Evolutionary conservation across 2,329 filamentous ascomycete species (phyloP).

Genomic region (Sclerotinia glacialis): DNA sequence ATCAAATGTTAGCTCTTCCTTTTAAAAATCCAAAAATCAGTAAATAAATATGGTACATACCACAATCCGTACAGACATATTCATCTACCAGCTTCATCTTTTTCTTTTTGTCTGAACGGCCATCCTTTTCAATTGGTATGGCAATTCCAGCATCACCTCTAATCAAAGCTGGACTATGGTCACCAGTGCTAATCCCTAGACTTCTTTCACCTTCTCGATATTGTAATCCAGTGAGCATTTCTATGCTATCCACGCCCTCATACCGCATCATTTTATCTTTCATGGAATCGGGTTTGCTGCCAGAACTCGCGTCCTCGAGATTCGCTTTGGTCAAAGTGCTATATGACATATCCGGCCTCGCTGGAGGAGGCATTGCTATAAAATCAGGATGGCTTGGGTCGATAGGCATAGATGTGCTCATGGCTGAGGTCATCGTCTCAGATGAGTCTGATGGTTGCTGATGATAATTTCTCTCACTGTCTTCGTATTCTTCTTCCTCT

Average conservation of each 20-base stretch:
- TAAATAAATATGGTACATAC: conserved; percentile 45
- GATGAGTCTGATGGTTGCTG: conserved; percentile 47
- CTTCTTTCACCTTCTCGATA: conserved; percentile 89
- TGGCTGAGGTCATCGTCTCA: conserved; percentile 40
- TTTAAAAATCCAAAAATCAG: not conserved
- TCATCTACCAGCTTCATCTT: conserved; percentile 82
- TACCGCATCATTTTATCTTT: conserved; percentile 82
- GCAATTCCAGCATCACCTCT: conserved; percentile 84
- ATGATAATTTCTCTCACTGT: conserved; percentile 56
- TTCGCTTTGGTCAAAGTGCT: conserved; percentile 74
- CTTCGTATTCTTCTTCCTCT: conserved; percentile 75
- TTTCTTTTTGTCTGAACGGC: conserved; percentile 73
- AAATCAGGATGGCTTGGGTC: conserved; percentile 43
- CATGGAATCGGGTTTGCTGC: conserved; percentile 69
- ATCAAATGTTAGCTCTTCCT: conserved; percentile 17
- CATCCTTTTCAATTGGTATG: conserved; percentile 76
- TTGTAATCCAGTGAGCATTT: conserved; percentile 84
- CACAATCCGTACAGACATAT: conserved; percentile 94
- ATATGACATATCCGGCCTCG: conserved; percentile 61
- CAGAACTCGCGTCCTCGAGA: conserved; percentile 67
- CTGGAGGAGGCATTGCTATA: conserved; percentile 63
- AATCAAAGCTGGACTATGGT: conserved; percentile 75
- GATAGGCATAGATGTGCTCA: conserved; percentile 34
- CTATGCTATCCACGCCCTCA: conserved; percentile 80
- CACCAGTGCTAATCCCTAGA: conserved; percentile 82